Evolutionary conservation across 352 stramenopile genomes (phyloP).

Genomic region (Globisporangium sylvaticum): DNA sequence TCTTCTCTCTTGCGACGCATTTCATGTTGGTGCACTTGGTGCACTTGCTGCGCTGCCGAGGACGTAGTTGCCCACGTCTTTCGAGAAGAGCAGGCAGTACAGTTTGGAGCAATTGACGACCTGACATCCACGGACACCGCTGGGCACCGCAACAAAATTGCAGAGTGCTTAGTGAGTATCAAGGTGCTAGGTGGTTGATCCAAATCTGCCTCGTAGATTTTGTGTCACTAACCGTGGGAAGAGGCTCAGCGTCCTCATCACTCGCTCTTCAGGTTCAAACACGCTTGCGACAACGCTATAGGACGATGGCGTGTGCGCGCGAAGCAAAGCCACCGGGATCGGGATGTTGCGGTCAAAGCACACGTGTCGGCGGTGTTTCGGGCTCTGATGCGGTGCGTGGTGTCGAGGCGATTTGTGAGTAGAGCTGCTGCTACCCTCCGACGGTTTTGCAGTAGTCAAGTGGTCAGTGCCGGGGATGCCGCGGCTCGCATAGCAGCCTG

Average conservation of each 20-base stretch:
- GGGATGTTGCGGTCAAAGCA: conserved; percentile 5
- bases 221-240: conserved; percentile 16
- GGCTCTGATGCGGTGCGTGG: not conserved
- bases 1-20: conserved; percentile 7
- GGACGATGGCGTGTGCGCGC: conserved; percentile 9
- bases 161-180: not conserved
- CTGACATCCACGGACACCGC: conserved; percentile 18
- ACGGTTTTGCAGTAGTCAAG: conserved; percentile 22
- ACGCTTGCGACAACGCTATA: conserved; percentile 32
- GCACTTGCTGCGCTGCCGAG: conserved; percentile 26
- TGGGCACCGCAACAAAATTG: not conserved
- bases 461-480: conserved; percentile 59
- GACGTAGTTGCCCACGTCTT: conserved; percentile 30
- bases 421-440: not conserved
- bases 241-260: conserved; percentile 19
- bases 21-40: conserved; percentile 17
- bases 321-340: conserved; percentile 15
- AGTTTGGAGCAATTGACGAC: conserved; percentile 42
- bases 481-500: conserved; percentile 59
- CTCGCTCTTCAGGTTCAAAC: conserved; percentile 25
- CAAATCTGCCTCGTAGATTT: not conserved
- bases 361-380: not conserved
- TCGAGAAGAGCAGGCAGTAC: conserved; percentile 43
- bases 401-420: not conserved
- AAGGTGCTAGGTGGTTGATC: not conserved